A percentile compares a stretch with the other conserved stretches of the same genome.
Conservation (phyloP, 192 early-diverging fungal genomes). For the Phycomyces blakesleeanus region DNA sequence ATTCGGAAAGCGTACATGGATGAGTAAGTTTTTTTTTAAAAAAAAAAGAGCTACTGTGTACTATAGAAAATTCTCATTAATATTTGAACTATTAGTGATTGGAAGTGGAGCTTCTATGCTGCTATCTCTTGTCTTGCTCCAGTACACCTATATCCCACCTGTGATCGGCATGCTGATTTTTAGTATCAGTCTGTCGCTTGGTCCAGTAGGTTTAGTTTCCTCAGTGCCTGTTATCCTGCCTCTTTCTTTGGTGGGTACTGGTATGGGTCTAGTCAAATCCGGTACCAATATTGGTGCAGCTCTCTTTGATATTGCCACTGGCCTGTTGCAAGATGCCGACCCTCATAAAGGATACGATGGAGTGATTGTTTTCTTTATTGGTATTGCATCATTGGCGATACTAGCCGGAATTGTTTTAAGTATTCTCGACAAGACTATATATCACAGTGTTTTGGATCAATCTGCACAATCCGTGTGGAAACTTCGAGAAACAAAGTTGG, state of each 20-base stretch:
- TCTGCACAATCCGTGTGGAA: conserved; percentile 7
- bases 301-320: conserved; percentile 56
- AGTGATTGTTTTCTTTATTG: conserved; percentile 31
- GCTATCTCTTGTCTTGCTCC: conserved; percentile 36
- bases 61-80: neutral
- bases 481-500: conserved; percentile 9
- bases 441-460: conserved; percentile 26
- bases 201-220: conserved; percentile 55
- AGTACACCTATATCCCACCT: conserved; percentile 50
- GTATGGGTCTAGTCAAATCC: conserved; percentile 59
- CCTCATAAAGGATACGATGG: conserved; percentile 30
- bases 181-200: conserved; percentile 56
- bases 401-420: conserved; percentile 12
- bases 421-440: conserved; percentile 20
- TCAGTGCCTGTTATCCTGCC: conserved; percentile 57
- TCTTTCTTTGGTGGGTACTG: conserved; percentile 51
- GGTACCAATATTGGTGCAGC: conserved; percentile 58
- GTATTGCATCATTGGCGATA: conserved; percentile 13
- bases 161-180: conserved; percentile 54
- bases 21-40: conserved; percentile 38
- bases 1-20: conserved; percentile 55
- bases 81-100: conserved; percentile 20
- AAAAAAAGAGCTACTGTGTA: conserved; percentile 1
- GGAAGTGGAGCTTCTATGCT: conserved; percentile 24
- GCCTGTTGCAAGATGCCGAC: conserved; percentile 51